Conservation (phyloP, 352 stramenopile genomes). For the Globisporangium okanoganense region DNA sequence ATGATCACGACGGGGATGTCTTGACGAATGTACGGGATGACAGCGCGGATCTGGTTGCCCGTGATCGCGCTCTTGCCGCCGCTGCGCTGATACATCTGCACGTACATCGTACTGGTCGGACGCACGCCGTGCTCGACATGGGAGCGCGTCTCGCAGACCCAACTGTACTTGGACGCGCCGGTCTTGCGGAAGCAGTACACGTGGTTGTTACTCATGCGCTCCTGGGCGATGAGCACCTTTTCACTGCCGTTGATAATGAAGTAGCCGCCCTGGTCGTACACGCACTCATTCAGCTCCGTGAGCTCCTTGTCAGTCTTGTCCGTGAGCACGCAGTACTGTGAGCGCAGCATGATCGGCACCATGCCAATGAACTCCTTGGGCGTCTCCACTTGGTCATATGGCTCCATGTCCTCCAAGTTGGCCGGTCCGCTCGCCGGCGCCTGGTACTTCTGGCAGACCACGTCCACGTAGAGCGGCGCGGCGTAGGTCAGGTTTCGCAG, state of each 20-base stretch:
- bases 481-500: conserved; percentile 99
- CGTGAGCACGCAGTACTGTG: conserved; percentile 94
- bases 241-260: conserved; percentile 99
- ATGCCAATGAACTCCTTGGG: conserved; percentile 97
- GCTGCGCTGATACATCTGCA: conserved; percentile 99
- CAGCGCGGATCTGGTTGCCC: conserved; percentile 97
- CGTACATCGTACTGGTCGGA: conserved; percentile 97
- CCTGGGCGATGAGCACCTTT: conserved; percentile 99
- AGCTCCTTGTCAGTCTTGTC: conserved; percentile 92
- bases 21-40: conserved; percentile 98
- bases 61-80: conserved; percentile 92
- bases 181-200: conserved; percentile 99
- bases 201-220: conserved; percentile 99
- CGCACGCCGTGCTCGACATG: conserved; percentile 95
- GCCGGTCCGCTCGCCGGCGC: conserved; percentile 50
- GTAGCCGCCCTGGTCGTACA: conserved; percentile 99
- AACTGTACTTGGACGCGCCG: conserved; percentile 94
- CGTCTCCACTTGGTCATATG: conserved; percentile 84
- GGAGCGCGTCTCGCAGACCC: conserved; percentile 96
- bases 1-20: conserved; percentile 99
- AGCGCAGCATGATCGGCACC: conserved; percentile 98
- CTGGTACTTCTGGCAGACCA: conserved; percentile 93
- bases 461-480: conserved; percentile 98
- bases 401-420: conserved; percentile 85
- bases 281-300: conserved; percentile 96